A percentile compares a stretch with the other conserved stretches of the same genome.
Conservation (phyloP, 2,329 filamentous ascomycete species). For the Macrophomina tecta region DNA sequence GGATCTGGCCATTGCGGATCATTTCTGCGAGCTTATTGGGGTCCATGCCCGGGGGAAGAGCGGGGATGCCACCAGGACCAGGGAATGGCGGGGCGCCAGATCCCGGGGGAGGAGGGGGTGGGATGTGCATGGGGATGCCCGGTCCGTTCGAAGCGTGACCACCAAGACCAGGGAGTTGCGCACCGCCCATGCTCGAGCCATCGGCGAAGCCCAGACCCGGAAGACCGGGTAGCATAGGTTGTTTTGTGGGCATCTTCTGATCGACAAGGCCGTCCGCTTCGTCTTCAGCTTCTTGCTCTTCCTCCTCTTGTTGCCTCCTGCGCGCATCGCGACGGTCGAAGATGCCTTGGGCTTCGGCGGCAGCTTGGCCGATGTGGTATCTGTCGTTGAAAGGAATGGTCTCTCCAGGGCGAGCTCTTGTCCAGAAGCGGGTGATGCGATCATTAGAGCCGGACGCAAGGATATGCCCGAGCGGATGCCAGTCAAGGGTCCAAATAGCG, state of each 20-base stretch:
- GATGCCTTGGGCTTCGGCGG: conserved; percentile 92
- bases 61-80: conserved; percentile 30
- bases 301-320: conserved; percentile 83
- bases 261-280: conserved; percentile 92
- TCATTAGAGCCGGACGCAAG: conserved; percentile 96
- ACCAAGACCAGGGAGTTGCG: conserved; percentile 56
- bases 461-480: conserved; percentile 96
- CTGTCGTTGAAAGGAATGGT: conserved; percentile 84
- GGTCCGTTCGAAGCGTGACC: conserved; percentile 38
- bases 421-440: conserved; percentile 96
- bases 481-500: conserved; percentile 96
- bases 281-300: conserved; percentile 91
- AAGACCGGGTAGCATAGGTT: conserved; percentile 60
- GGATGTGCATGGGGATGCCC: conserved; percentile 21
- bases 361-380: conserved; percentile 93
- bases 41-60: conserved; percentile 36
- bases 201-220: conserved; percentile 58
- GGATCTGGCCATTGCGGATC: conserved; percentile 43
- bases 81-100: conserved; percentile 35
- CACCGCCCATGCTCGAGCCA: conserved; percentile 51
- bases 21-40: conserved; percentile 42
- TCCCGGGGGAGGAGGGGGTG: conserved; percentile 39
- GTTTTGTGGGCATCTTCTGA: conserved; percentile 76
- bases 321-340: conserved; percentile 83
- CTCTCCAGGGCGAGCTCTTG: conserved; percentile 85